A percentile compares a stretch with the other conserved stretches of the same genome.
These are phyloP conservation scores for Alternaria rosae DNA, from an alignment of 2,329 filamentous ascomycete species.

Conservation along the genomic window DNA sequence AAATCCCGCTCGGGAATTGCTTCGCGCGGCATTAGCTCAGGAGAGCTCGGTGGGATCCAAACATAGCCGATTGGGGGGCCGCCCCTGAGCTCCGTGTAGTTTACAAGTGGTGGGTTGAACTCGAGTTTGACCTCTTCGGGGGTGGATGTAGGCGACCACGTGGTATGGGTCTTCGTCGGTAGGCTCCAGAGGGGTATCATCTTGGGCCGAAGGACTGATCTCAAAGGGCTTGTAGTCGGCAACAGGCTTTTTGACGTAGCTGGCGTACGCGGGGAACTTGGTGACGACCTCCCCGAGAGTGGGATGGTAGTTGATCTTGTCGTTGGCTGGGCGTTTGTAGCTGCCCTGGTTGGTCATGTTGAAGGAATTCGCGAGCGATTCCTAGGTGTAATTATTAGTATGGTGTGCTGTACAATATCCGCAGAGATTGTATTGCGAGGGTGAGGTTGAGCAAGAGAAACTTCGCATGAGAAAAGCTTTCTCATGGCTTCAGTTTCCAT, in stretches of 20 bases:
- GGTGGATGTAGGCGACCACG: background rate
- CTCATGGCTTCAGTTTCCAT: background rate
- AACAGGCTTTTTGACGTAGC: background rate
- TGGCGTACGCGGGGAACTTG: background rate
- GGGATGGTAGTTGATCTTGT: background rate
- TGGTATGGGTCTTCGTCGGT: background rate
- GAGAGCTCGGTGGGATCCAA: conserved; percentile 7
- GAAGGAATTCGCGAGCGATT: background rate
- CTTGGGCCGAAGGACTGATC: background rate
- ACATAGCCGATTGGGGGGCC: conserved; percentile 4
- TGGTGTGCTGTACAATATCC: background rate
- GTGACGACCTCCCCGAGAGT: background rate
- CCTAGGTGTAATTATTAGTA: background rate
- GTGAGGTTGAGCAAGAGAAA: background rate
- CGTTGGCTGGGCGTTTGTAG: background rate
- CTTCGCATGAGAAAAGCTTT: background rate
- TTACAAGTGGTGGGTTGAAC: conserved; percentile 4
- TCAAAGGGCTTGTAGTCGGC: background rate
- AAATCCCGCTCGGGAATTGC: background rate
- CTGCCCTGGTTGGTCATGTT: background rate
- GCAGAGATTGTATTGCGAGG: background rate
- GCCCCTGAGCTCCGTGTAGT: conserved; percentile 6
- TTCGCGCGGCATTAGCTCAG: background rate
- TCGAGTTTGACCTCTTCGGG: conserved; percentile 1
- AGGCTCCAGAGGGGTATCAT: background rate